phyloP scores from a whole-genome alignment of 2,329 filamentous ascomycete species.

The Cladosporium sp. region DNA sequence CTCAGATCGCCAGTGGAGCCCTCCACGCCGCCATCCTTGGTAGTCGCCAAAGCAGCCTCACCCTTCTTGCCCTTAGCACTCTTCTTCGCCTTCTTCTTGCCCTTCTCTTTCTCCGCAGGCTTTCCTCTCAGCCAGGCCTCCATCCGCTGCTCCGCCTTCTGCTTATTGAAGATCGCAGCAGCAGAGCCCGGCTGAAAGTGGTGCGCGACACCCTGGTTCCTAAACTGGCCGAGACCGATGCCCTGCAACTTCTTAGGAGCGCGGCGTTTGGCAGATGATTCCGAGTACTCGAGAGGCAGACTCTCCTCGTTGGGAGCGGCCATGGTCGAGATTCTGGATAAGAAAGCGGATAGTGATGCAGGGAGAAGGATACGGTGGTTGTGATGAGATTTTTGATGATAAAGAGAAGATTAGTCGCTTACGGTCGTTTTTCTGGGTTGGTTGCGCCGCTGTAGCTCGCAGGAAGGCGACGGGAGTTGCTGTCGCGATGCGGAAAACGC shows the following conservation, averaged over 20 bases:
- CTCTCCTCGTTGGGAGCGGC: background rate
- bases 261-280: background rate
- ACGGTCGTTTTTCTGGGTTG: background rate
- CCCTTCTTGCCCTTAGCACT: no score
- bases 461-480: background rate
- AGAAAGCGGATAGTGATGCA: background rate
- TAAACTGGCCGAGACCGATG: constrained; percentile 2
- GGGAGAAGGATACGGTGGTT: background rate
- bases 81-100: background rate
- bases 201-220: background rate
- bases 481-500: background rate
- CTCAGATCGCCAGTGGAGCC: background rate
- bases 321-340: background rate
- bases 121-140: background rate
- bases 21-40: background rate
- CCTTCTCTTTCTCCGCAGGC: background rate
- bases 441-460: background rate
- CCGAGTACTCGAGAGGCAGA: background rate
- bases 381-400: background rate
- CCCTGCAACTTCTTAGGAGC: background rate
- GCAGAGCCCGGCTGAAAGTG: background rate
- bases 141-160: background rate
- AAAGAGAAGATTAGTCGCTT: background rate
- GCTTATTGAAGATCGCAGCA: background rate
- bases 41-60: background rate